Evolutionary conservation across 2,329 filamentous ascomycete species (phyloP).

Genomic region (Phaeosphaeria sp.): DNA sequence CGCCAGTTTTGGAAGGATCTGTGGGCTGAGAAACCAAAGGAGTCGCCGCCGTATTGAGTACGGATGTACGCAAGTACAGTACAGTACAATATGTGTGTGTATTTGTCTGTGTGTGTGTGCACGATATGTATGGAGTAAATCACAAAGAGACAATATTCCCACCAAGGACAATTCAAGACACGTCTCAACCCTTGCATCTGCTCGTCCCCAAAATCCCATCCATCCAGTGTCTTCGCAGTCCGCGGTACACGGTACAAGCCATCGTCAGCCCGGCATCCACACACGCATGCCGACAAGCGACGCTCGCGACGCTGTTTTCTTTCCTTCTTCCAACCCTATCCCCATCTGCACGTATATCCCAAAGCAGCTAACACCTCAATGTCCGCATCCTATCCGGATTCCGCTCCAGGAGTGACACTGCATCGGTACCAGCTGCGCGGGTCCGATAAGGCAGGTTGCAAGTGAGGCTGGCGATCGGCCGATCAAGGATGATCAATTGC

Average conservation of each 20-base stretch:
- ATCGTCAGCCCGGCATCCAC: no score
- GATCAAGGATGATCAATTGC: not conserved
- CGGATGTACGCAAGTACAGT: not conserved
- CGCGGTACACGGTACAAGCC: no score
- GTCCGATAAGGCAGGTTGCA: not conserved
- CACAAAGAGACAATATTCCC: not conserved
- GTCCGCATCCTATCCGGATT: not conserved
- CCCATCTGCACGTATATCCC: not conserved
- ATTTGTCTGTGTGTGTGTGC: no score
- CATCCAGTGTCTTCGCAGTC: no score
- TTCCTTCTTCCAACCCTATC: not conserved
- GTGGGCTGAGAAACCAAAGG: constrained; percentile 52
- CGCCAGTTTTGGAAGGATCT: constrained; percentile 89
- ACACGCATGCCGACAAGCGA: not conserved
- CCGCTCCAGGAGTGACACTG: no score
- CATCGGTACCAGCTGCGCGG: not conserved
- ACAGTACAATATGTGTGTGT: no score
- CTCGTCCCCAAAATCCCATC: no score
- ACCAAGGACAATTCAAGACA: not conserved
- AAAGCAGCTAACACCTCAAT: not conserved
- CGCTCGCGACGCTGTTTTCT: not conserved
- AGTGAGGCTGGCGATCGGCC: constrained; percentile 1
- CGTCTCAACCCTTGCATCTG: not conserved
- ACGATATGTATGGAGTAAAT: no score
- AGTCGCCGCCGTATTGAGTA: constrained; percentile 2